Evolutionary conservation across 257 asterid genomes (phyloP).

Genomic region (Rubia yunnanensis): DNA sequence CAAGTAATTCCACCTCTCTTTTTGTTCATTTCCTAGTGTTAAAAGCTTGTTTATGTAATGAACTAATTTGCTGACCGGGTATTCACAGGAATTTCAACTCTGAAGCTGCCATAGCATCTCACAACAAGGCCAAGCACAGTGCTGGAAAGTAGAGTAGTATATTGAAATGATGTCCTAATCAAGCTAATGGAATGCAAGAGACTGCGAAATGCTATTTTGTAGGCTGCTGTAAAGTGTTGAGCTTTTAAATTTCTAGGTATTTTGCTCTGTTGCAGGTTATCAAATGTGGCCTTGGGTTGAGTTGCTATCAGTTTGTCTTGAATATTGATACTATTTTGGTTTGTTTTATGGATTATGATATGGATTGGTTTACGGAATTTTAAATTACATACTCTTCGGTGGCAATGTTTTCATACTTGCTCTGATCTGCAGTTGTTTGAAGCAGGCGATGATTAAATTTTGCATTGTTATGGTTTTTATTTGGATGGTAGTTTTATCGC

Average conservation of each 20-base stretch:
- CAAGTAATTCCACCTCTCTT: conserved; percentile 21
- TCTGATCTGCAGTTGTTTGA: too few species aligned
- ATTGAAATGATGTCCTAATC: background rate
- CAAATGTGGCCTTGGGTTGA: background rate
- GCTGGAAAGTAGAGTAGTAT: conserved; percentile 24
- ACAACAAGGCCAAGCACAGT: conserved; percentile 66
- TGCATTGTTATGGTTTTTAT: too few species aligned
- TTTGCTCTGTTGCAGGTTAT: background rate
- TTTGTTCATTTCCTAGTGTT: background rate
- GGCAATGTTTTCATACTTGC: too few species aligned
- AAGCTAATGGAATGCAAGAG: conserved; percentile 4
- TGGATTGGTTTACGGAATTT: background rate
- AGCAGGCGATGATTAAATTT: too few species aligned
- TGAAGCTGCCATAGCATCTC: conserved; percentile 48
- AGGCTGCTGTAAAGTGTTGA: conserved; percentile 9
- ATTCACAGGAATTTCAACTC: conserved; percentile 42
- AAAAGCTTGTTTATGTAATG: background rate
- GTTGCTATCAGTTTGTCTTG: background rate
- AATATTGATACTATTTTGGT: background rate
- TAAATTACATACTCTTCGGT: too few species aligned
- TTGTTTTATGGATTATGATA: background rate
- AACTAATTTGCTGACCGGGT: background rate
- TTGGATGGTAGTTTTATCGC: too few species aligned
- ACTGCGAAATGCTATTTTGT: conserved; percentile 6
- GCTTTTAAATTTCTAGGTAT: conserved; percentile 3